Percentiles rank a stretch among this genome's conserved stretches.
Conservation (phyloP, 768 basidiomycete species). For the Suillus alpinus region DNA sequence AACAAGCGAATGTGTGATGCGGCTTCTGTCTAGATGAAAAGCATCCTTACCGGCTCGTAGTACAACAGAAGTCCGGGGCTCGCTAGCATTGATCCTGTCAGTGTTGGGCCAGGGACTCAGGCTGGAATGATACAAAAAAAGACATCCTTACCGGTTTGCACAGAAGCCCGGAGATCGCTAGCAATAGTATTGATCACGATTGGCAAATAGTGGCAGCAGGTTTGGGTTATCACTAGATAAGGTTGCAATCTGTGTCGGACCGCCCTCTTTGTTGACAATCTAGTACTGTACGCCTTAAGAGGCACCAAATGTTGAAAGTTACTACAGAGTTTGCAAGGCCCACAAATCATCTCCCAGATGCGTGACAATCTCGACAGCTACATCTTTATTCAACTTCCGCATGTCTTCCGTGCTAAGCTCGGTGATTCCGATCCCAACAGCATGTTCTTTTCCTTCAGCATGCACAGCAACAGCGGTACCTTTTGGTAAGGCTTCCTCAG, state of each 20-base stretch:
- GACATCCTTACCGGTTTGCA: not conserved
- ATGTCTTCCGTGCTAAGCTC: conserved; percentile 89
- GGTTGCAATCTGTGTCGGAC: not conserved
- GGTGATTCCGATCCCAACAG: conserved; percentile 82
- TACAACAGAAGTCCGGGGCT: not conserved
- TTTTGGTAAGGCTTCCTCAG: conserved; percentile 61
- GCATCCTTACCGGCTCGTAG: not conserved
- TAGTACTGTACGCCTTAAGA: not conserved
- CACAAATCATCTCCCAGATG: conserved; percentile 90
- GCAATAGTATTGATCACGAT: no score
- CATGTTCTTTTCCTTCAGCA: conserved; percentile 95
- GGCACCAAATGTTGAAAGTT: not conserved
- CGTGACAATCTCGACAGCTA: conserved; percentile 84
- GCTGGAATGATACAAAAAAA: not conserved
- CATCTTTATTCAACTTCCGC: conserved; percentile 81
- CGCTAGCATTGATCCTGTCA: not conserved
- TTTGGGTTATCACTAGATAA: not conserved
- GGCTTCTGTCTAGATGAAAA: not conserved
- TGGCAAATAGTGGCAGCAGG: not conserved
- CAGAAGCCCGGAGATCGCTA: not conserved
- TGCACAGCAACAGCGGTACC: conserved; percentile 84
- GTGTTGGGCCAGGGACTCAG: not conserved
- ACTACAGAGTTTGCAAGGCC: conserved; percentile 61
- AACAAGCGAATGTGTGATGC: not conserved
- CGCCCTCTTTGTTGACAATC: not conserved